phyloP scores from a whole-genome alignment of 2,329 filamentous ascomycete species.

The Pseudocercospora musae region DNA sequence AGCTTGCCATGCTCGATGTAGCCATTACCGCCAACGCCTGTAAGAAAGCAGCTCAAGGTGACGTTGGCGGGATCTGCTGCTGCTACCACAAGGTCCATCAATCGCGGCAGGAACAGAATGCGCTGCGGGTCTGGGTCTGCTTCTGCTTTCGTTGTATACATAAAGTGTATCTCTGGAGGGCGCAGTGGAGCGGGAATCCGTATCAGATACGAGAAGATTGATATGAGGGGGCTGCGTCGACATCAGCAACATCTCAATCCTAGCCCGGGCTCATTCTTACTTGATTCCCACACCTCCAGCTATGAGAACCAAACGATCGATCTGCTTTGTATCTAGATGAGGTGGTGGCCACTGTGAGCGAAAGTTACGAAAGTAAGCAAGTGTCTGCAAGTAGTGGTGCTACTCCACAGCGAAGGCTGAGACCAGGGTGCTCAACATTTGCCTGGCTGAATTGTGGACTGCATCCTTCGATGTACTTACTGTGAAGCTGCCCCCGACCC shows the following conservation, averaged over 20 bases:
- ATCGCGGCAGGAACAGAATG: constrained; percentile 49
- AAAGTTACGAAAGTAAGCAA: not conserved
- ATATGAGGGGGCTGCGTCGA: constrained; percentile 63
- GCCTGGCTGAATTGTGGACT: not conserved
- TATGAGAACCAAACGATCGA: constrained; percentile 66
- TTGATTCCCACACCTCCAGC: constrained; percentile 83
- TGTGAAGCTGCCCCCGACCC: constrained; percentile 76
- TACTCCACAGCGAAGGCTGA: not conserved
- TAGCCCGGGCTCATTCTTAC: constrained; percentile 38
- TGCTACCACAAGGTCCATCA: constrained; percentile 34
- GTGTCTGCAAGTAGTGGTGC: not conserved
- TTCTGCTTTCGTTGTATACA: constrained; percentile 59
- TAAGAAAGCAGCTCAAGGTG: constrained; percentile 33
- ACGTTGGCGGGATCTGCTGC: constrained; percentile 23
- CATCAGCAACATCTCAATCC: not conserved
- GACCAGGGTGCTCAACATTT: not conserved
- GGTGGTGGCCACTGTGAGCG: constrained; percentile 61
- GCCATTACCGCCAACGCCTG: constrained; percentile 25
- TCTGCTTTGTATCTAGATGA: constrained; percentile 37
- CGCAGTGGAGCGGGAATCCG: constrained; percentile 13
- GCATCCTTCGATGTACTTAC: not conserved
- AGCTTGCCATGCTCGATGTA: constrained; percentile 30
- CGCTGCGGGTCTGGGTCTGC: constrained; percentile 31
- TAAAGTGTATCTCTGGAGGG: constrained; percentile 52
- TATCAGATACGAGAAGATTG: constrained; percentile 63